Base-by-base conservation (phyloP, 1,284 basidiomycete genomes). In the Flammula alnicola region DNA sequence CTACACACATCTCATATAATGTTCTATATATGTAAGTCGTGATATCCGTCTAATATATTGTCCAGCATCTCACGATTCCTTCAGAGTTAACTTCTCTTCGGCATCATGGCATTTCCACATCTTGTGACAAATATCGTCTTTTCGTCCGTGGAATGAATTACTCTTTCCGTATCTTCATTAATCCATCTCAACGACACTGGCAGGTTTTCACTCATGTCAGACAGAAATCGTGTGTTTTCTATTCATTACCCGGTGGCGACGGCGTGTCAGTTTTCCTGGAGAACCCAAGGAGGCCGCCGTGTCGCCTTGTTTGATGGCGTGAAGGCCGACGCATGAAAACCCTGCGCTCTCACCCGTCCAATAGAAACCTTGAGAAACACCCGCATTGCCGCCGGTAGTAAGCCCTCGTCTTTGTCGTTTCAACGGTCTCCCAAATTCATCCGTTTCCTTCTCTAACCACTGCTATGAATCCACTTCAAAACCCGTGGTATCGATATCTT, bases 1-100 rank as follows among this genome's bases (percentile, higher is more conserved):
- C 37, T 12, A 9, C 20, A 38, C 19, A n/a, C 3, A 23, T 22
- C 4, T 38, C 31, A 25, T 22, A 22, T 20, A 38, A 42, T 40
- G 5, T n/a, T n/a, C n/a, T n/a, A n/a, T n/a, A n/a, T 29, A 27
- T 43, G 44, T 52, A 40, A 44, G 38, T 43, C 2, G 17, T 19
- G 36, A 35, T 30, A 19, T 25, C 25, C 11, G 12, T 26, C 26
- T 42, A 20, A n/a, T 14, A 9, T 19, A 22, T 42, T 36, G 41
- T 16, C 37, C 30, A 6, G 20, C 29, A 32, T 49, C 40, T 52
- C 45, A 48, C 35, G 50, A 23, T 9, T 25, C 25, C 12, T 20
- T 14, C 44, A 51, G 31, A 49, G 27, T 45, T n/a, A n/a, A n/a
- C n/a, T n/a, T 51, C 52, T 56, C 51, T 51, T 56, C 55, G 55